phyloP scores from a whole-genome alignment of 1,284 basidiomycete species.

The Rhodotorula glutinis region DNA sequence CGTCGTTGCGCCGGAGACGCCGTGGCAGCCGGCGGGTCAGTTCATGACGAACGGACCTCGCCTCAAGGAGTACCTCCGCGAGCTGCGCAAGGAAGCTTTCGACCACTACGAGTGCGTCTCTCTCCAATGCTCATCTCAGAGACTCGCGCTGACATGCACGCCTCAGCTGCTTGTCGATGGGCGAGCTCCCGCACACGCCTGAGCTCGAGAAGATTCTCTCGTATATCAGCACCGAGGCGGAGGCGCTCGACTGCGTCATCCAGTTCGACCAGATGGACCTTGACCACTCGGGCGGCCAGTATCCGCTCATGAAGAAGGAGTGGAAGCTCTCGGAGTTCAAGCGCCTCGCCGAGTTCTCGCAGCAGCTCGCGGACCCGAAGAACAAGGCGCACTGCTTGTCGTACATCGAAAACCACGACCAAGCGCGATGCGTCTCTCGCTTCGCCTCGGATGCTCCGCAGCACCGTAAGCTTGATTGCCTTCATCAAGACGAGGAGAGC shows the following conservation, averaged over 20 bases:
- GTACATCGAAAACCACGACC: constrained; percentile 62
- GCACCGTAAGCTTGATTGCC: constrained; percentile 49
- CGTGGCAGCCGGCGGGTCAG: constrained; percentile 1
- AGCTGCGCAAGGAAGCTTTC: constrained; percentile 63
- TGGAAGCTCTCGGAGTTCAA: constrained; percentile 63
- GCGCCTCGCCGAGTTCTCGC: constrained; percentile 52
- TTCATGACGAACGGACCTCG: constrained; percentile 52
- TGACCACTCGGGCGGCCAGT: constrained; percentile 21
- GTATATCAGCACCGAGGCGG: constrained; percentile 62
- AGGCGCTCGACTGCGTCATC: constrained; percentile 64
- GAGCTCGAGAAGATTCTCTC: constrained; percentile 31
- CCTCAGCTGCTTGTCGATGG: constrained; percentile 61
- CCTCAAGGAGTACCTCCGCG: constrained; percentile 65
- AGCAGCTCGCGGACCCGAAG: constrained; percentile 56
- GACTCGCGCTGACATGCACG: neutral
- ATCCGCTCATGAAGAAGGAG: constrained; percentile 52
- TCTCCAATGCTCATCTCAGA: constrained; percentile 1
- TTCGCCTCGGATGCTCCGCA: constrained; percentile 61
- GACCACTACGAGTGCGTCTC: constrained; percentile 50
- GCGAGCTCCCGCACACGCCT: constrained; percentile 63
- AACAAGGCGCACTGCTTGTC: constrained; percentile 16
- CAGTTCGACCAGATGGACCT: constrained; percentile 54
- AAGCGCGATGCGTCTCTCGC: constrained; percentile 57
- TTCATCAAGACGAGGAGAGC: no score
- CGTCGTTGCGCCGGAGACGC: constrained; percentile 33